phyloP scores from a whole-genome alignment of 805 yeast species.

The Groenewaldozyma salmanticensis region DNA sequence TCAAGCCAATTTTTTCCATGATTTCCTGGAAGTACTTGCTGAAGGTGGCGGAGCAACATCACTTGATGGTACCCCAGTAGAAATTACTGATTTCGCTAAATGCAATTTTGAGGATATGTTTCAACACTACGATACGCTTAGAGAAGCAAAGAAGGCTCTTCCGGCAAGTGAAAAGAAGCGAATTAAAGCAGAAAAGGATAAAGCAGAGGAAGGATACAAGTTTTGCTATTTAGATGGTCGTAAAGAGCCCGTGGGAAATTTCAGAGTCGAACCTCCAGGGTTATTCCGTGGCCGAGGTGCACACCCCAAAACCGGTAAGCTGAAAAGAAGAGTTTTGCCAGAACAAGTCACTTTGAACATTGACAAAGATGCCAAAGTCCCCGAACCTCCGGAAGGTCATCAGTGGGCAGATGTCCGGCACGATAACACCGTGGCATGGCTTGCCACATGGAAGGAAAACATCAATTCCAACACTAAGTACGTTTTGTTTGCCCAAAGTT shows the following conservation, averaged over 20 bases:
- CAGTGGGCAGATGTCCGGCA: conserved; percentile 83
- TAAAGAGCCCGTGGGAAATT: conserved; percentile 86
- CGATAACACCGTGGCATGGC: conserved; percentile 88
- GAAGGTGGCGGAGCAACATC: conserved; percentile 57
- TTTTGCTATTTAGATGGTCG: conserved; percentile 78
- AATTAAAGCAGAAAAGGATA: conserved; percentile 62
- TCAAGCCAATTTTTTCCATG: conserved; percentile 77
- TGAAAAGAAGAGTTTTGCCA: conserved; percentile 78
- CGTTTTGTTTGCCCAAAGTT: conserved; percentile 83
- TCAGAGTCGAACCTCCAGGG: conserved; percentile 94
- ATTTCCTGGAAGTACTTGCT: conserved; percentile 57
- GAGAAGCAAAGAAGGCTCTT: conserved; percentile 62
- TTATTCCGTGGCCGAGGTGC: conserved; percentile 94
- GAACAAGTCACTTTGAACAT: conserved; percentile 83
- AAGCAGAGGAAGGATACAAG: conserved; percentile 69
- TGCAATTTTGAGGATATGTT: conserved; percentile 74
- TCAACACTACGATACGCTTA: conserved; percentile 56
- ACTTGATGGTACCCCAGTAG: conserved; percentile 21
- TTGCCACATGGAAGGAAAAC: conserved; percentile 96
- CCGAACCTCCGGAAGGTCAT: conserved; percentile 81
- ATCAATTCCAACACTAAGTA: conserved; percentile 76
- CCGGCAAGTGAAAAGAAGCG: conserved; percentile 67
- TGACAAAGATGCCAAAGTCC: conserved; percentile 61
- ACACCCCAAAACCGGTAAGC: conserved; percentile 90
- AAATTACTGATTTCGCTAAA: conserved; percentile 48